Percentiles rank a stretch among this genome's conserved stretches.
Conservation (phyloP, 352 stramenopile species). For the Phytophthora rubi region DNA sequence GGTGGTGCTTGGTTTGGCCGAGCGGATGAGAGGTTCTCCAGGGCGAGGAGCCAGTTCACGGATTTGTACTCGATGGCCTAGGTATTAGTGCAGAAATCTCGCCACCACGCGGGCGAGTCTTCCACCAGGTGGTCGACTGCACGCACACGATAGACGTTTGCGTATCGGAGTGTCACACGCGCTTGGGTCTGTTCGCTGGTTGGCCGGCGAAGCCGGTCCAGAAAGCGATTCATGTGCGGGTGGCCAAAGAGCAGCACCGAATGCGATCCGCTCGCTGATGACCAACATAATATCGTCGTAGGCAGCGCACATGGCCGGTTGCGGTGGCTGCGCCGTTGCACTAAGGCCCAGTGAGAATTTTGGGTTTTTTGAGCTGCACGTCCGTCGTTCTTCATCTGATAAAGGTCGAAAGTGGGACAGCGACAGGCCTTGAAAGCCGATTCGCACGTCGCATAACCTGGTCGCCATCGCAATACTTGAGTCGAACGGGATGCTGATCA, state of each 20-base stretch:
- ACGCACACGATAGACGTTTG: background rate
- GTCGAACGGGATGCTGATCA: background rate
- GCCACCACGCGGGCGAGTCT: background rate
- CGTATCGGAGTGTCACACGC: background rate
- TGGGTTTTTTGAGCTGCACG: background rate
- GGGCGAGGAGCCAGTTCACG: background rate
- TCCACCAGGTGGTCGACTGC: background rate
- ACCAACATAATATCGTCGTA: background rate
- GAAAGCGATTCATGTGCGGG: background rate
- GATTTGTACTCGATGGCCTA: background rate
- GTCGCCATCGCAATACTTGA: background rate
- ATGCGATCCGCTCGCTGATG: background rate
- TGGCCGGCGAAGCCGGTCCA: background rate
- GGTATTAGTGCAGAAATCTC: background rate
- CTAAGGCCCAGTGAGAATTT: background rate
- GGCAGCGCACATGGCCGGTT: background rate
- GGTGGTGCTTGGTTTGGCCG: background rate
- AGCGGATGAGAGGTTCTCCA: background rate
- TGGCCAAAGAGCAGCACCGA: background rate
- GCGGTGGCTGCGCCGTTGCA: background rate
- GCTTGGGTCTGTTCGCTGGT: background rate
- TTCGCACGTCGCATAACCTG: background rate
- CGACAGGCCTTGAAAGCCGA: background rate
- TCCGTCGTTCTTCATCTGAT: background rate
- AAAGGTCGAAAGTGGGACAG: background rate